These are phyloP conservation scores for Rickenella mellea DNA, from an alignment of 768 basidiomycete species.

Conservation along the genomic window DNA sequence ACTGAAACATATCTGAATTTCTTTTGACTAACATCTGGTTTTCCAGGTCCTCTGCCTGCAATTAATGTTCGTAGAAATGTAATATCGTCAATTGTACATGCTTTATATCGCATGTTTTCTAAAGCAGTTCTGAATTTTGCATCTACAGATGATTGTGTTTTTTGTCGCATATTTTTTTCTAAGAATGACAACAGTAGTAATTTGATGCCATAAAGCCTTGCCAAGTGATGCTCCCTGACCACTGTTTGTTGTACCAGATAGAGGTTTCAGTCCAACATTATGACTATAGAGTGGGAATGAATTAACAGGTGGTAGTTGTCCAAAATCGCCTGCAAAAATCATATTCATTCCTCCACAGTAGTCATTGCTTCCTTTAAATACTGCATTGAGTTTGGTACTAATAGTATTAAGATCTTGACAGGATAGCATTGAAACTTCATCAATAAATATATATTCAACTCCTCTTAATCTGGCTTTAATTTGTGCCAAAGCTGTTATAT, in stretches of 20 bases:
- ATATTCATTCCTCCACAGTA: constrained; percentile 5
- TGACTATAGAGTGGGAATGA: not conserved
- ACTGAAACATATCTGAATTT: constrained; percentile 25
- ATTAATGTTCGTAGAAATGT: constrained; percentile 20
- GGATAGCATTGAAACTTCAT: constrained; percentile 7
- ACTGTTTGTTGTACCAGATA: not conserved
- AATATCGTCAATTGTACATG: constrained; percentile 28
- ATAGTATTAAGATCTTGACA: not conserved
- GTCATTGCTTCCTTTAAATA: not conserved
- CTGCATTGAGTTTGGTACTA: not conserved
- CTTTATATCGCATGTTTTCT: constrained; percentile 28
- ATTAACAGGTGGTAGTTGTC: constrained; percentile 6
- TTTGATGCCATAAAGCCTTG: constrained; percentile 10
- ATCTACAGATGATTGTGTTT: constrained; percentile 14
- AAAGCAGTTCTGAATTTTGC: constrained; percentile 18
- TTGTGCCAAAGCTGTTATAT: no score
- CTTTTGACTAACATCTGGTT: constrained; percentile 7
- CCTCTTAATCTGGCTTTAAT: not conserved
- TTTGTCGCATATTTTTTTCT: constrained; percentile 12
- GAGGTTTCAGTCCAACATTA: not conserved
- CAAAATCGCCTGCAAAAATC: constrained; percentile 7
- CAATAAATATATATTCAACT: constrained; percentile 2
- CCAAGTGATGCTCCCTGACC: constrained; percentile 8
- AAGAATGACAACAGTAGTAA: constrained; percentile 12
- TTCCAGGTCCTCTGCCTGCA: constrained; percentile 6